These are phyloP conservation scores for Fusarium sp. DNA, from an alignment of 2,329 filamentous ascomycete genomes.

Conservation along the genomic window DNA sequence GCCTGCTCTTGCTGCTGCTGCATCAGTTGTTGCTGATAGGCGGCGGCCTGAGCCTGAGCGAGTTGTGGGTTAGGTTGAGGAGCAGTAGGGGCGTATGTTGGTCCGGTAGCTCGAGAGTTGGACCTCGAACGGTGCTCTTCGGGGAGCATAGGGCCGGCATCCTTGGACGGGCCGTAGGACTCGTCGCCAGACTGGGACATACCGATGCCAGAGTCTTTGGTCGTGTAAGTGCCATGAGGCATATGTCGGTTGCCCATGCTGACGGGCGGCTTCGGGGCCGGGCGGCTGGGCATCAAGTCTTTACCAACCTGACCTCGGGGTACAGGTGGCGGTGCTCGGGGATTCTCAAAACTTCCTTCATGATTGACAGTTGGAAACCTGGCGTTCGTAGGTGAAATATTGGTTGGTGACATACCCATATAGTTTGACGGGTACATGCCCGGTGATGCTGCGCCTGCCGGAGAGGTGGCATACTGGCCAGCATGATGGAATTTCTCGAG, in stretches of 20 bases:
- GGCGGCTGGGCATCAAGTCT: conserved; percentile 79
- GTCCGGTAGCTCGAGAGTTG: conserved; percentile 71
- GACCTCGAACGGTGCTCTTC: conserved; percentile 77
- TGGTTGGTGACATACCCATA: conserved; percentile 70
- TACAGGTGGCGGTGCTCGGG: conserved; percentile 90
- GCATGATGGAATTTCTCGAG: conserved; percentile 98
- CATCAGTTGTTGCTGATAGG: conserved; percentile 72
- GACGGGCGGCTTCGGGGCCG: conserved; percentile 87
- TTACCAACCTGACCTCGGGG: conserved; percentile 67
- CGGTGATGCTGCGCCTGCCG: conserved; percentile 62
- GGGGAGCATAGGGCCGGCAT: conserved; percentile 69
- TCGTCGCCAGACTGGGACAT: conserved; percentile 71
- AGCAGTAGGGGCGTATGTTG: conserved; percentile 63
- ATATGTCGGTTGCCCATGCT: conserved; percentile 68
- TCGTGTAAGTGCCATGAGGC: conserved; percentile 62
- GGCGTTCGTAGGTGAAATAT: conserved; percentile 85
- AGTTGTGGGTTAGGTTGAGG: conserved; percentile 48
- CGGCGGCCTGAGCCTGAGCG: conserved; percentile 56
- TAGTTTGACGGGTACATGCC: conserved; percentile 67
- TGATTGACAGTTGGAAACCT: conserved; percentile 87
- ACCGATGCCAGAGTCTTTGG: conserved; percentile 73
- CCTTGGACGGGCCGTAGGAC: conserved; percentile 63
- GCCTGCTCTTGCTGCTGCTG: conserved; percentile 91
- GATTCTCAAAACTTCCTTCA: conserved; percentile 97
- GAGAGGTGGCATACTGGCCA: conserved; percentile 62